Evolutionary conservation across 257 asterid genomes (phyloP).

Genomic region (Nemophila menziesii): DNA sequence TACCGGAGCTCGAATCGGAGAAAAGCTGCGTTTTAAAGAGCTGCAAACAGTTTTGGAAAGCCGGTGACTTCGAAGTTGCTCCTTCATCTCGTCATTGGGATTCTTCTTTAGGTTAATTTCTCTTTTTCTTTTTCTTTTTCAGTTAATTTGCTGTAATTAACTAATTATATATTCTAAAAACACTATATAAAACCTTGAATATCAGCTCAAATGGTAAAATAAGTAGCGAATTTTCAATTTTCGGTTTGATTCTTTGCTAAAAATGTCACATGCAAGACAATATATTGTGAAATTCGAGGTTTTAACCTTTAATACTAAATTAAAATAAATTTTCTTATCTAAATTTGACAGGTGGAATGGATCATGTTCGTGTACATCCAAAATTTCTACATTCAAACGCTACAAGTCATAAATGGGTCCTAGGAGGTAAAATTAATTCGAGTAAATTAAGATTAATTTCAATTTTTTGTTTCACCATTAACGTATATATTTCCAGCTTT

Average conservation of each 20-base stretch:
- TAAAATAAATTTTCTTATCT: slow-evolving; percentile 6
- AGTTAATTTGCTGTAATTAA: slow-evolving; percentile 2
- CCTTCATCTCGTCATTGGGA: slow-evolving; percentile 30
- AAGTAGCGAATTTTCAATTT: too few relatives aligned
- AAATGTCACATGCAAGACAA: too few relatives aligned
- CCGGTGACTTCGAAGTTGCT: slow-evolving; percentile 71
- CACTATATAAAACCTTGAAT: too few relatives aligned
- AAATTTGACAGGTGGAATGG: slow-evolving; percentile 71
- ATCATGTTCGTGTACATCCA: slow-evolving; percentile 93
- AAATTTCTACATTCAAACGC: slow-evolving; percentile 91
- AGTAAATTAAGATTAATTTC: neutral
- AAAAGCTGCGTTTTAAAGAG: slow-evolving; percentile 11
- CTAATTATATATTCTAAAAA: too few relatives aligned
- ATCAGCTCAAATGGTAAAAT: too few relatives aligned
- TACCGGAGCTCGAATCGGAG: slow-evolving; percentile 21
- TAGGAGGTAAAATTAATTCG: slow-evolving; percentile 56
- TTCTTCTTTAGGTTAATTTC: slow-evolving; percentile 28
- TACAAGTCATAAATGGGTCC: slow-evolving; percentile 98
- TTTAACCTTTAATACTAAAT: too few relatives aligned
- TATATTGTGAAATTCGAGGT: too few relatives aligned
- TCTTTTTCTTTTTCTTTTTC: neutral
- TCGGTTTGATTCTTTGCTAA: too few relatives aligned
- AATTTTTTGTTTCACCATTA: neutral
- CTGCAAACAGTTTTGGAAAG: slow-evolving; percentile 82
- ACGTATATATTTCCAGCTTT: slow-evolving; percentile 48